Conservation (phyloP, 495 filamentous ascomycete species). For the Tuber borchii region DNA sequence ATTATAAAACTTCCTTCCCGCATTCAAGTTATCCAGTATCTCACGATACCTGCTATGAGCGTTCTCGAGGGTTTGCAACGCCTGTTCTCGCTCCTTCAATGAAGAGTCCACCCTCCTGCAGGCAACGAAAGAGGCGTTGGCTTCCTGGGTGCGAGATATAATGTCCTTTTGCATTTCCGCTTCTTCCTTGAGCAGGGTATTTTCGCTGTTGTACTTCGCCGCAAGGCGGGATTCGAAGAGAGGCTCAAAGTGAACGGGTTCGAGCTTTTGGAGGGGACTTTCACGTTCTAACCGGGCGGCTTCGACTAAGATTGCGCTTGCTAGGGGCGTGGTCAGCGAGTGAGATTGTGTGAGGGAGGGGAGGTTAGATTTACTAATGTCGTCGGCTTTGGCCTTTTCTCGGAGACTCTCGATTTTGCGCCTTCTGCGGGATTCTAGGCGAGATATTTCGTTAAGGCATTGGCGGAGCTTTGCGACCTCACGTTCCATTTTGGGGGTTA, state of each 20-base stretch:
- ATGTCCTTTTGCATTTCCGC: constrained; percentile 68
- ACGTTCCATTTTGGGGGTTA: constrained; percentile 71
- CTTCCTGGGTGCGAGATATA: constrained; percentile 58
- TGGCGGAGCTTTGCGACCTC: constrained; percentile 67
- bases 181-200: constrained; percentile 63
- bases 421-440: constrained; percentile 69
- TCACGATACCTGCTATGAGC: constrained; percentile 94
- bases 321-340: constrained; percentile 41
- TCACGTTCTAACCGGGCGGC: constrained; percentile 76
- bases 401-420: constrained; percentile 67
- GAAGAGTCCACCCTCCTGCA: constrained; percentile 65
- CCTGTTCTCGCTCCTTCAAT: constrained; percentile 66
- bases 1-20: constrained; percentile 92
- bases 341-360: constrained; percentile 12
- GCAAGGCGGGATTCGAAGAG: constrained; percentile 77
- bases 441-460: constrained; percentile 71
- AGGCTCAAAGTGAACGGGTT: constrained; percentile 80
- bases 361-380: constrained; percentile 60
- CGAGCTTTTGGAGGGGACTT: constrained; percentile 74
- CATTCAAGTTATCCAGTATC: constrained; percentile 79
- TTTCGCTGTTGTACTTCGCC: constrained; percentile 67
- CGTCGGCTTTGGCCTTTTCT: constrained; percentile 74
- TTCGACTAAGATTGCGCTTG: constrained; percentile 68
- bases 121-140: constrained; percentile 69
- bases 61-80: constrained; percentile 81